phyloP scores from a whole-genome alignment of 345 rosid genomes.

The Gossypium rotundifolium region DNA sequence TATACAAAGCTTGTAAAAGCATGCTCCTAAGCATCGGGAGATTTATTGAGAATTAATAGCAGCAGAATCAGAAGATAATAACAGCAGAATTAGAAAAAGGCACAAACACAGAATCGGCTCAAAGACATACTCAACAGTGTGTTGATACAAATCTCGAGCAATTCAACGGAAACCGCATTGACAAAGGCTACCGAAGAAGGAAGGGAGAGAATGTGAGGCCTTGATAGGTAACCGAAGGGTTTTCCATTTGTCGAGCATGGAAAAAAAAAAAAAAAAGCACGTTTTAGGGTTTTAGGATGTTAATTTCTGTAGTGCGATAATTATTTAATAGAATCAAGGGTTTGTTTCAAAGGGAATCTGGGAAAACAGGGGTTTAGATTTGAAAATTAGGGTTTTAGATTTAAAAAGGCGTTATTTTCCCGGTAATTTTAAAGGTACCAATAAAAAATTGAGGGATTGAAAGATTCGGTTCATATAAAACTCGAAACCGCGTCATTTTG shows the following conservation, averaged over 20 bases:
- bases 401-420: neutral
- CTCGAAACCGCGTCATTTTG: too few relatives aligned
- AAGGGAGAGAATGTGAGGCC: slow-evolving; percentile 18
- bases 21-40: too few relatives aligned
- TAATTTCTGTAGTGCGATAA: too few relatives aligned
- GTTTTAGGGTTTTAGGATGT: neutral
- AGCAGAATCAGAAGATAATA: too few relatives aligned
- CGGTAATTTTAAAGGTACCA: neutral
- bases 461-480: neutral
- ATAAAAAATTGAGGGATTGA: neutral
- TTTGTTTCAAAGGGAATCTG: neutral
- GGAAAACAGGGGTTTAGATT: too few relatives aligned
- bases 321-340: too few relatives aligned
- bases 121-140: too few relatives aligned
- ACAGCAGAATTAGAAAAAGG: too few relatives aligned
- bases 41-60: too few relatives aligned
- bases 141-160: too few relatives aligned
- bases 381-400: neutral
- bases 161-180: slow-evolving; percentile 24
- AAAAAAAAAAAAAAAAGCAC: neutral
- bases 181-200: slow-evolving; percentile 25
- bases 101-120: too few relatives aligned
- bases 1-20: too few relatives aligned
- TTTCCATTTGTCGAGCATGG: slow-evolving; percentile 44
- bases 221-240: slow-evolving; percentile 17